Conservation (phyloP, 2,329 filamentous ascomycete species). For the Arthrinium puccinioides region DNA sequence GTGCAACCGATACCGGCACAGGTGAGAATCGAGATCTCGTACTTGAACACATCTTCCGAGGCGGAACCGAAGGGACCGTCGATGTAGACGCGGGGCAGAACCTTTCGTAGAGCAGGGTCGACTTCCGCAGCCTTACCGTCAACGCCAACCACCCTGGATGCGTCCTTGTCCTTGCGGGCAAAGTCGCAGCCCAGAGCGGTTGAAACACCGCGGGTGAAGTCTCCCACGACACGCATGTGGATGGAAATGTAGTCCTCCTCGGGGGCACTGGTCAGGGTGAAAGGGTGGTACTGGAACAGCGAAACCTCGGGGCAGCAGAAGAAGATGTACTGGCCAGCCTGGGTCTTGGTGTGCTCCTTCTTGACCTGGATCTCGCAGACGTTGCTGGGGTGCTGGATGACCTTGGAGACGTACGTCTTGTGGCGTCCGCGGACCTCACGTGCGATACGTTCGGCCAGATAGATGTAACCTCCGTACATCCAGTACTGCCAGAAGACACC, state of each 20-base stretch:
- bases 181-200: conserved; percentile 70
- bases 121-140: conserved; percentile 52
- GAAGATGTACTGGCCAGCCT: conserved; percentile 82
- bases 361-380: conserved; percentile 90
- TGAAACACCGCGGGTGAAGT: conserved; percentile 69
- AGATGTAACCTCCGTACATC: conserved; percentile 77
- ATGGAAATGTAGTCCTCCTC: conserved; percentile 89
- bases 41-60: conserved; percentile 86
- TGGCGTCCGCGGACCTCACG: conserved; percentile 73
- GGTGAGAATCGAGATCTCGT: conserved; percentile 71
- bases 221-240: conserved; percentile 74
- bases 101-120: conserved; percentile 63
- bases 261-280: conserved; percentile 77
- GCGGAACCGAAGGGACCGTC: conserved; percentile 82
- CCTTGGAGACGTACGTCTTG: conserved; percentile 82
- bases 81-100: conserved; percentile 73
- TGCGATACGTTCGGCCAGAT: conserved; percentile 71
- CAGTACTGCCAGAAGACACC: conserved; percentile 88
- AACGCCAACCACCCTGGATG: conserved; percentile 64
- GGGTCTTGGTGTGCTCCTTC: conserved; percentile 77
- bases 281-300: conserved; percentile 83
- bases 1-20: conserved; percentile 80
- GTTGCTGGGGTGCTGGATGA: conserved; percentile 82
- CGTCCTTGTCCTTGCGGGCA: conserved; percentile 45
- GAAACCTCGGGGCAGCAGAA: conserved; percentile 81